These are phyloP conservation scores for Suillus tomentosus DNA, from an alignment of 768 basidiomycete species.

Conservation along the genomic window DNA sequence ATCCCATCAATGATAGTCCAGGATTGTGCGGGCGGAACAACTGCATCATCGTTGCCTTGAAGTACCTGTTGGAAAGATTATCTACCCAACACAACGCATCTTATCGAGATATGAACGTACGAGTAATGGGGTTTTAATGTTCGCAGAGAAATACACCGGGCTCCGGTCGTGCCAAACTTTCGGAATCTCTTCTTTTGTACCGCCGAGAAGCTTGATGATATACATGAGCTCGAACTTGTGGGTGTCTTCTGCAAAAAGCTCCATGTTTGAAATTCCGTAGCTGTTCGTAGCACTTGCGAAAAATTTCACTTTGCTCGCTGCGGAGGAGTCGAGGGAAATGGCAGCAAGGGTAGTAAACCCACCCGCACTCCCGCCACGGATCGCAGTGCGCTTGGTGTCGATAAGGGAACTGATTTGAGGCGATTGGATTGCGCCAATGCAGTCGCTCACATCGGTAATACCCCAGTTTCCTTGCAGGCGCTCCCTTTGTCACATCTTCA, in stretches of 20 bases:
- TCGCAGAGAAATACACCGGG: conserved; percentile 60
- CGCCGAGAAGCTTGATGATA: conserved; percentile 63
- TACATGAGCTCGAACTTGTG: conserved; percentile 74
- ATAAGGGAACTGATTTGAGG: conserved; percentile 46
- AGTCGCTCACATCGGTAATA: conserved; percentile 66
- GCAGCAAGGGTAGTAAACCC: conserved; percentile 67
- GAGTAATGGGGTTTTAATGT: conserved; percentile 63
- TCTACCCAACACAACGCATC: neutral
- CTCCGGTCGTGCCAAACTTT: conserved; percentile 61
- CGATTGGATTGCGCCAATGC: conserved; percentile 50
- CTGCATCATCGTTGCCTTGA: conserved; percentile 61
- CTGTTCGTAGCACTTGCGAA: conserved; percentile 64
- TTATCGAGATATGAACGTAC: conserved; percentile 47
- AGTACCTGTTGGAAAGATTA: conserved; percentile 48
- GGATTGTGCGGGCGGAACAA: conserved; percentile 72
- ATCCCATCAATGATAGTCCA: conserved; percentile 5
- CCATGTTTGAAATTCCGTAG: conserved; percentile 72
- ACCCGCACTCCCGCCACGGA: conserved; percentile 75
- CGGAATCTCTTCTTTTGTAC: conserved; percentile 50
- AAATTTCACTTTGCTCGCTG: conserved; percentile 58
- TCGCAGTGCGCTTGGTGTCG: conserved; percentile 62
- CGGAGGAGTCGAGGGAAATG: conserved; percentile 43
- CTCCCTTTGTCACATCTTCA: conserved; percentile 32
- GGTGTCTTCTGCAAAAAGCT: conserved; percentile 56
- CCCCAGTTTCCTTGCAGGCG: conserved; percentile 71